Conservation (phyloP, 176 grass and related monocot species). For the Bothriochloa decipiens region DNA sequence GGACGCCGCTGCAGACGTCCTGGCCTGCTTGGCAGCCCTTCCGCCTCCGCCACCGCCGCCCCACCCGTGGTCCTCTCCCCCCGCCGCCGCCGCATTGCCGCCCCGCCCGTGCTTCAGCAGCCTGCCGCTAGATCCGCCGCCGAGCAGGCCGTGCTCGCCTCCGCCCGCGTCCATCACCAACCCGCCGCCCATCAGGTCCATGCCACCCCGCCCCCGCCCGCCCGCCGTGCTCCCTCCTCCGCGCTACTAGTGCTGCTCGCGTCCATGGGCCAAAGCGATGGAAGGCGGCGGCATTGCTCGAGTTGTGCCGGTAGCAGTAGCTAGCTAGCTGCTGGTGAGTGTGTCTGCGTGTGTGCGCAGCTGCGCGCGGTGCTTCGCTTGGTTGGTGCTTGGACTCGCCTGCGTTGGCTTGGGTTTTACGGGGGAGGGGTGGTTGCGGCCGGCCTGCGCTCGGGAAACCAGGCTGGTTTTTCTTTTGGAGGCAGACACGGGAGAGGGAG, state of each 20-base stretch:
- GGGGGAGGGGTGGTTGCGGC: conserved; percentile 37
- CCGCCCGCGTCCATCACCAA: conserved; percentile 51
- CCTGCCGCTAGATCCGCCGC: conserved; percentile 52
- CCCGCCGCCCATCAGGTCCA: conserved; percentile 52
- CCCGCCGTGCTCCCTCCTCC: background rate
- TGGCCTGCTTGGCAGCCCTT: conserved; percentile 51
- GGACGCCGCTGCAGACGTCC: background rate
- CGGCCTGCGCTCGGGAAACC: conserved; percentile 63
- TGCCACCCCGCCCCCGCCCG: background rate
- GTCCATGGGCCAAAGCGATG: conserved; percentile 26
- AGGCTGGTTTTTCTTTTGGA: conserved; percentile 73
- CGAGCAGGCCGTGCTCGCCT: conserved; percentile 54
- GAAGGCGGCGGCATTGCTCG: conserved; percentile 20
- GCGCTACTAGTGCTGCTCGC: conserved; percentile 32
- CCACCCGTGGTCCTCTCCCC: conserved; percentile 45
- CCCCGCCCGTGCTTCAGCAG: conserved; percentile 68
- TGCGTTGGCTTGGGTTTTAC: conserved; percentile 35
- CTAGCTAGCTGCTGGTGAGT: background rate
- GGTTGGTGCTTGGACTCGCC: background rate
- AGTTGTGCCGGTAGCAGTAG: background rate
- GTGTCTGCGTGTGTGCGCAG: background rate
- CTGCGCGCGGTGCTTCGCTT: background rate
- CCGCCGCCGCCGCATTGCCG: conserved; percentile 40
- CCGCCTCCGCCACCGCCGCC: conserved; percentile 22
- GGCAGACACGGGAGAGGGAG: conserved; percentile 34